Conservation (phyloP, 2,329 filamentous ascomycete species). For the Pseudogymnoascus sp. region DNA sequence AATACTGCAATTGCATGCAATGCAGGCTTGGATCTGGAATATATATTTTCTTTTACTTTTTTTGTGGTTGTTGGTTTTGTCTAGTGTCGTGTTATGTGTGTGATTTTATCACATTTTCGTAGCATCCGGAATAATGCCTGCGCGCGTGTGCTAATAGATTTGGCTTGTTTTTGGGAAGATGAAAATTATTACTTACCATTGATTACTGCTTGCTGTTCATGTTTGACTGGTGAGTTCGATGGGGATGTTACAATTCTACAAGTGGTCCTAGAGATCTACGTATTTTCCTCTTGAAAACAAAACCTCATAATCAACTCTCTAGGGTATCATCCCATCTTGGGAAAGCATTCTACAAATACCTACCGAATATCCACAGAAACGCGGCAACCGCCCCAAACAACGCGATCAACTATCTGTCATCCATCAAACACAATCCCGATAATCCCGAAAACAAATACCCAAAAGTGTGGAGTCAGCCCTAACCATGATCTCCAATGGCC, state of each 20-base stretch:
- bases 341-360: neutral
- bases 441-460: neutral
- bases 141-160: constrained; percentile 1
- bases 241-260: neutral
- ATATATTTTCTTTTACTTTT: neutral
- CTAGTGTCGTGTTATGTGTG: neutral
- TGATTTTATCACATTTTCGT: neutral
- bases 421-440: neutral
- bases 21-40: neutral
- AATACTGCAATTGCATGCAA: neutral
- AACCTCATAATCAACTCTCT: neutral
- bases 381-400: neutral
- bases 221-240: neutral
- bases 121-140: neutral
- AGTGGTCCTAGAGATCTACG: neutral
- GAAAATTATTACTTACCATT: neutral
- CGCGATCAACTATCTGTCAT: neutral
- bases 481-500: neutral
- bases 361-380: neutral
- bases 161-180: neutral
- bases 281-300: neutral
- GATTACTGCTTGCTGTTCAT: neutral
- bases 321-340: neutral
- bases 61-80: neutral
- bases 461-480: constrained; percentile 1